phyloP scores from a whole-genome alignment of 2,329 filamentous ascomycete genomes.

The Fusarium anthophilum region DNA sequence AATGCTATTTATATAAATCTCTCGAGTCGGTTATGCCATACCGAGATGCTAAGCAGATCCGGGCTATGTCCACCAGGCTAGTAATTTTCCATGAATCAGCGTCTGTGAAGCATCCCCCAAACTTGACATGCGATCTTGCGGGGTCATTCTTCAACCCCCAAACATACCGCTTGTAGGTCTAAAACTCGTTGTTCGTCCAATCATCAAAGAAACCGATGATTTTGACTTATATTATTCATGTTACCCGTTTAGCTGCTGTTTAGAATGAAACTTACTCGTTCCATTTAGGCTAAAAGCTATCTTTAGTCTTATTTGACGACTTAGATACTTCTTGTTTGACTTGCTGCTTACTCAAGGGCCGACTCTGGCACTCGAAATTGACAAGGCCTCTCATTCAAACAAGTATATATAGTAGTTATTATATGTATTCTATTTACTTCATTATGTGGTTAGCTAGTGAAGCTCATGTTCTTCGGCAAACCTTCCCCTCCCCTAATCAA shows the following conservation, averaged over 20 bases:
- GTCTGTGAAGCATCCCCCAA: background rate
- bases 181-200: background rate
- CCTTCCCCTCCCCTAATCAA: too few species aligned
- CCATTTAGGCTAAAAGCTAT: background rate
- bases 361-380: background rate
- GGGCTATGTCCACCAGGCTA: background rate
- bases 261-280: background rate
- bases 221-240: background rate
- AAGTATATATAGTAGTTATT: too few species aligned
- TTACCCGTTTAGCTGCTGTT: background rate
- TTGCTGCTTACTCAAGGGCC: background rate
- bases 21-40: background rate
- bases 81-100: conserved; percentile 18
- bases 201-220: background rate
- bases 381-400: background rate
- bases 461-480: background rate
- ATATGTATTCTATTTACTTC: too few species aligned
- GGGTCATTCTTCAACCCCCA: background rate
- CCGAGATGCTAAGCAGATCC: background rate
- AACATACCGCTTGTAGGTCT: background rate
- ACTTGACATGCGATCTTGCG: background rate
- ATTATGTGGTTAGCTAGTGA: background rate
- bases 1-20: background rate
- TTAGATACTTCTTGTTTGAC: background rate
- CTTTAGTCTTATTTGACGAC: background rate